Base-by-base conservation (phyloP, 176 grass and related monocot genomes). In the Oryza meridionalis region DNA sequence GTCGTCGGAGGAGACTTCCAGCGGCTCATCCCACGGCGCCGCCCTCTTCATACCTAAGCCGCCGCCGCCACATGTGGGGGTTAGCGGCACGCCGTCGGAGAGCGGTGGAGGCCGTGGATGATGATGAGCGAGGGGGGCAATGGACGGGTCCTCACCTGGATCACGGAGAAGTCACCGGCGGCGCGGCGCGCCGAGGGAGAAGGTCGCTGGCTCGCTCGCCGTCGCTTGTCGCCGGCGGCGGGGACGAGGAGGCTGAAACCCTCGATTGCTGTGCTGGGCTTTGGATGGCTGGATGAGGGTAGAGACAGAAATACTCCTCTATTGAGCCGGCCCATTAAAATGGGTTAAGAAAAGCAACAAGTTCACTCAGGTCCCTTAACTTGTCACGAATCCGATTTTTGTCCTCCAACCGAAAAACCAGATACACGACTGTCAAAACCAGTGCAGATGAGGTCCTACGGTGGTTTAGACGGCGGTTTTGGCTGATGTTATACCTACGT, bases 41-140 rank as follows among this genome's bases (percentile, higher is more conserved):
- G 93, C 72, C 88, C 93, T 91, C 87, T 98, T 95, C 96, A 98
- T 98, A 79, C 55, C 88, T 86, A 58, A 58, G 45, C 17, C 29
- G 38, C 62, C 62, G 40, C 61, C 31, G 25, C 69, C 21, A 40
- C 38, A 40, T 8, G 1, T 40, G 6, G 29, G 51, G 16, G 47
- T 86, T 37, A 83, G 79, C 10, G 68, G 0, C 68, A 59, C 45
- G 6, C 47, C 61, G 17, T 74, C 1, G 14, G 35, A 3, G 11
- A 65, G 6, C 27, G 5, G 5, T n/a, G 7, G 65, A 45, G 46
- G 13, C 27, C 0, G 14, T 4, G 67, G 16, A 68, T 55, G 14
- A 68, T 55, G 14, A 67, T 43, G 7, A 50, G 9, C 5, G 1
- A 66, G 49, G 25, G 25, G 21, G 1, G 6, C 4, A 9, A 22